Evolutionary conservation across 371 early-diverging fungal species (phyloP), one percentile per base, ranked within the genome.

Genomic region (Mortierella sp.): DNA sequence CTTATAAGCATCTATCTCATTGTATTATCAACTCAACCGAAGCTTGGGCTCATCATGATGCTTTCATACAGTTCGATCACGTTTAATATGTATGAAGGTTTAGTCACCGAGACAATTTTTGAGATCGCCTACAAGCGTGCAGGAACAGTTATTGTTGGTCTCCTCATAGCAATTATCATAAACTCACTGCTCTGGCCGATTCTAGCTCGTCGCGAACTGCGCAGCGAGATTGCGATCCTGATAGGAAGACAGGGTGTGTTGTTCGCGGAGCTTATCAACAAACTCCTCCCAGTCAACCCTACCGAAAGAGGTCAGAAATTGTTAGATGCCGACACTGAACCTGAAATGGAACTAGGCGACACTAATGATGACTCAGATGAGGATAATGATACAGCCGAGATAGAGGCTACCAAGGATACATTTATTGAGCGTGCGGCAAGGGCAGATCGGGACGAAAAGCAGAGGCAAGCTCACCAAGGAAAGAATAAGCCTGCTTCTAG

Each of bases 171-270:
- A 1, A 75, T 90, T 10, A 61, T 85, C 15, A 73, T 91, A 40
- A 86, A 88, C 57, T 86, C 88, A 61, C 35, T 86, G 40, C 65
- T 91, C 0, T 91, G 90, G 90, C 91, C 91, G 17, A 90, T 88
- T 70, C 76, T 89, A 19, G 91, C 91, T 1, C 83, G 89, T 28
- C 86, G 85, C 45, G 87, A 87, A 49, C 82, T 89, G 28, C 85
- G 90, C 22, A 90, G 87, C 63, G 84, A 87, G 61, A 73, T 84
- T 32, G 76, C 80, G 0, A 17, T 61, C 19, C 29, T 82, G 8
- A 75, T 84, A 26, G 64, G 76, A n/a, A 68, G 83, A 40, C 66
- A 82, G n/a, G 84, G 84, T 23, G 74, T 80, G 15, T 47, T 72
- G 19, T 84, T 78, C 68, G 82, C 81, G 2, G 76, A 83, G n/a